Evolutionary conservation across 768 basidiomycete species (phyloP).

Genomic region (Leccinum disarticulatum): DNA sequence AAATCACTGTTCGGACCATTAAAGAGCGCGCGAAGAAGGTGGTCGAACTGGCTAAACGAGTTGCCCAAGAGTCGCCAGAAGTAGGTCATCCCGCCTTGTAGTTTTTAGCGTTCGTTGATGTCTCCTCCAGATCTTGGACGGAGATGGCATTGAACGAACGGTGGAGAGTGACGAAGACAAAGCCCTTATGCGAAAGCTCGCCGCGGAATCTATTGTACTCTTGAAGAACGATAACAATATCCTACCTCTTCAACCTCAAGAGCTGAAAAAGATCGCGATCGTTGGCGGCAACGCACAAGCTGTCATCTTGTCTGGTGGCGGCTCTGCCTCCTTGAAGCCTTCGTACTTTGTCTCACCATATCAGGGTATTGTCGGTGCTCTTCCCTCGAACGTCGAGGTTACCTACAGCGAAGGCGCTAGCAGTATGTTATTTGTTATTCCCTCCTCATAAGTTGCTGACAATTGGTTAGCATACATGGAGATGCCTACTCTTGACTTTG

Average conservation of each 20-base stretch:
- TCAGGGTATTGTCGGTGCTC: conserved; percentile 66
- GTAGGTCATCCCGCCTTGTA: conserved; percentile 30
- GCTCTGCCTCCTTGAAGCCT: conserved; percentile 67
- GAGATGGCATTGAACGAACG: conserved; percentile 66
- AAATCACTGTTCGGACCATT: conserved; percentile 62
- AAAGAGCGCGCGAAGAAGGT: conserved; percentile 68
- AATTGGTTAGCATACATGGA: conserved; percentile 53
- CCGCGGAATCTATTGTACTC: conserved; percentile 69
- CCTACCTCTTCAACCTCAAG: conserved; percentile 36
- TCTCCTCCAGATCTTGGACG: conserved; percentile 58
- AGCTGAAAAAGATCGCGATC: conserved; percentile 68
- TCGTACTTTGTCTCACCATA: conserved; percentile 78
- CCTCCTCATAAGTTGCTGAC: conserved; percentile 1
- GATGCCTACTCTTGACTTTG: conserved; percentile 67
- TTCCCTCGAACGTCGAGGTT: conserved; percentile 51
- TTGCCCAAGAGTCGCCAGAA: conserved; percentile 65
- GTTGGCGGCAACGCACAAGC: conserved; percentile 68
- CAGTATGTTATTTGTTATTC: conserved; percentile 39
- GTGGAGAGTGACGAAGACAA: conserved; percentile 62
- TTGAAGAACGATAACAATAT: conserved; percentile 64
- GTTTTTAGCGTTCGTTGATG: not conserved
- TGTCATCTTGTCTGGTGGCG: conserved; percentile 71
- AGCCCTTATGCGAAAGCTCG: conserved; percentile 63
- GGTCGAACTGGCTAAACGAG: conserved; percentile 67
- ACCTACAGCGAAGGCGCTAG: conserved; percentile 69